Conservation (phyloP, 2,329 filamentous ascomycete genomes). For the Fonsecaea nubica region DNA sequence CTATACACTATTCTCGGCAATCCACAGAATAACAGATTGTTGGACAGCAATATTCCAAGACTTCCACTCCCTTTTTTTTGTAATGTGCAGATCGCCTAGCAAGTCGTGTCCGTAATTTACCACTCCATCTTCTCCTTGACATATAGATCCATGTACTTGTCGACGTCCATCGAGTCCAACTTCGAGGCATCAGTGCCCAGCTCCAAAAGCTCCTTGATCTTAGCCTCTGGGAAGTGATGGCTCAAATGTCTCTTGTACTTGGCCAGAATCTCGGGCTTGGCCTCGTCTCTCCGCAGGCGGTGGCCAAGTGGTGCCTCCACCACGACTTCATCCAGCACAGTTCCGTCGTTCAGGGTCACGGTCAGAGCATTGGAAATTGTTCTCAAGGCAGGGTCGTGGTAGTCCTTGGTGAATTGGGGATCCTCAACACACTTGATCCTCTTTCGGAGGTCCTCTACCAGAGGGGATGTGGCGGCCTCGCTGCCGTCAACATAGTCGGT, state of each 20-base stretch:
- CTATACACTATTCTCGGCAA: neutral
- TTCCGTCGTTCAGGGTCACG: conserved; percentile 93
- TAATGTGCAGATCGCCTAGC: neutral
- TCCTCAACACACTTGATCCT: conserved; percentile 97
- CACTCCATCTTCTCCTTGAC: conserved; percentile 61
- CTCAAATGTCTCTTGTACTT: conserved; percentile 94
- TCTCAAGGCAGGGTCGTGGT: conserved; percentile 90
- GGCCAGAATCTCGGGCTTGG: conserved; percentile 92
- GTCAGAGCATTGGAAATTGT: conserved; percentile 98
- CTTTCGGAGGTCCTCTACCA: conserved; percentile 89
- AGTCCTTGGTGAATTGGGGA: conserved; percentile 90
- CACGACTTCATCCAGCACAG: conserved; percentile 84
- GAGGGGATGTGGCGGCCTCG: conserved; percentile 86
- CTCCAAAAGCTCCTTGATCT: conserved; percentile 81
- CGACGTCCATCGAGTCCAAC: conserved; percentile 81
- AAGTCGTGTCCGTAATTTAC: conserved; percentile 31
- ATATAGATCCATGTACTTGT: conserved; percentile 92
- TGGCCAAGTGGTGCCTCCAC: conserved; percentile 96
- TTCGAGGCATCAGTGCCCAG: conserved; percentile 76
- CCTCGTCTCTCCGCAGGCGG: conserved; percentile 87
- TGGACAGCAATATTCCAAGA: neutral
- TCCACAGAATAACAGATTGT: neutral
- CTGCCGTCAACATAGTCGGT: conserved; percentile 91
- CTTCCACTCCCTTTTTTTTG: neutral
- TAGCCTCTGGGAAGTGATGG: conserved; percentile 77